A percentile compares a stretch with the other conserved stretches of the same genome.
Conservation (phyloP, 1,284 basidiomycete species). For the Trametes pubescens region DNA sequence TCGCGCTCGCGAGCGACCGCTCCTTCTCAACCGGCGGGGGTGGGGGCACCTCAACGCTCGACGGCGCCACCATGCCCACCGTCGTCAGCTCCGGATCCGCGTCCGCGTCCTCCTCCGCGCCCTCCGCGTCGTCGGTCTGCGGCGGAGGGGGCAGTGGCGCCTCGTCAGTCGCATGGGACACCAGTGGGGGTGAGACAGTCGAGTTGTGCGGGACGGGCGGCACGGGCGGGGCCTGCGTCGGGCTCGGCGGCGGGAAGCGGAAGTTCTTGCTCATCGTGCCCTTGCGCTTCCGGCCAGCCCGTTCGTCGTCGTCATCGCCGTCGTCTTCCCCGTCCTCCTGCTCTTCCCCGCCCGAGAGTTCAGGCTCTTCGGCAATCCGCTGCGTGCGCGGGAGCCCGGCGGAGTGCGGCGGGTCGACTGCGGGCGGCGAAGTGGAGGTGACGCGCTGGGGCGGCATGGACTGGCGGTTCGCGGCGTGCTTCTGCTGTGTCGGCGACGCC, state of each 20-base stretch:
- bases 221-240: conserved; percentile 35
- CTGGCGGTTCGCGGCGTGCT: conserved; percentile 54
- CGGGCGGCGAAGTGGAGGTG: conserved; percentile 46
- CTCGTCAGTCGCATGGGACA: conserved; percentile 1
- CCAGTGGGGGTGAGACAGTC: conserved; percentile 14
- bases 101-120: background rate
- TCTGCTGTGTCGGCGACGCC: conserved; percentile 44
- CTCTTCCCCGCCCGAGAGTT: conserved; percentile 39
- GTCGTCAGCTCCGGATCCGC: conserved; percentile 41
- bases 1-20: conserved; percentile 46
- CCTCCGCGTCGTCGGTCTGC: conserved; percentile 14
- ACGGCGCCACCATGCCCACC: conserved; percentile 57
- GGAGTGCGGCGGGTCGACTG: conserved; percentile 48
- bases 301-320: conserved; percentile 31
- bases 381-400: conserved; percentile 35
- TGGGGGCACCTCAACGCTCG: conserved; percentile 76
- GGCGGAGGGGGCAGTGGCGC: conserved; percentile 23
- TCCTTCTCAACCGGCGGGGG: conserved; percentile 83
- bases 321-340: background rate
- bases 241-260: conserved; percentile 67
- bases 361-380: conserved; percentile 58
- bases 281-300: conserved; percentile 43
- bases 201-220: conserved; percentile 31
- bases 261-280: conserved; percentile 84
- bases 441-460: conserved; percentile 66